Percentiles rank a stretch among this genome's conserved stretches.
phyloP scores from a whole-genome alignment of 1,284 basidiomycete species.

The Trichosporon inkin region DNA sequence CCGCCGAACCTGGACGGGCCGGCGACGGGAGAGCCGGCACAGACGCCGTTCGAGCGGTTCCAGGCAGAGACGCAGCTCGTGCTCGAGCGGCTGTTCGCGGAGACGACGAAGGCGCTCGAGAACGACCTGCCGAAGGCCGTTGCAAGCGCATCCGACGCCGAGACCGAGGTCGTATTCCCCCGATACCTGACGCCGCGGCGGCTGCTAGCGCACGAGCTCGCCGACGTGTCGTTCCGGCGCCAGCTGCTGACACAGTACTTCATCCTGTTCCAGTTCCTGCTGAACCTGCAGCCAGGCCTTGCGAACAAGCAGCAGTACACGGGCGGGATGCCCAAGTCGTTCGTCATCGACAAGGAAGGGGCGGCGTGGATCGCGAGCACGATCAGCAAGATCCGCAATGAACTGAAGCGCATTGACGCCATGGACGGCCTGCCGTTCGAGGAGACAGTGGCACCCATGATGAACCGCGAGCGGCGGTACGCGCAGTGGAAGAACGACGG shows the following conservation, averaged over 20 bases:
- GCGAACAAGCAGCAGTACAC: constrained; percentile 43
- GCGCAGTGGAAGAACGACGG: constrained; percentile 48
- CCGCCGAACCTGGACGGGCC: constrained; percentile 44
- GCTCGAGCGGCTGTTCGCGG: constrained; percentile 35
- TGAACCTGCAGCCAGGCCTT: constrained; percentile 39
- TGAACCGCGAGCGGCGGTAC: constrained; percentile 39
- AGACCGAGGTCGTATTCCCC: constrained; percentile 37
- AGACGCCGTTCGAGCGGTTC: constrained; percentile 39
- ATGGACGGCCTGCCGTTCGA: constrained; percentile 37
- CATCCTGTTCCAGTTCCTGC: constrained; percentile 48
- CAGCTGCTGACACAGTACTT: constrained; percentile 49
- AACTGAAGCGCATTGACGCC: constrained; percentile 34
- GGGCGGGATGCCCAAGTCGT: constrained; percentile 45
- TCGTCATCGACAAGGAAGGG: constrained; percentile 36
- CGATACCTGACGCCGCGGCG: constrained; percentile 44
- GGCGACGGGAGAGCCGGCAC: constrained; percentile 19
- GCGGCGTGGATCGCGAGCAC: constrained; percentile 36
- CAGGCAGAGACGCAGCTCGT: constrained; percentile 40
- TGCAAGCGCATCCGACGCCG: constrained; percentile 22
- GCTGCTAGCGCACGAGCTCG: constrained; percentile 41
- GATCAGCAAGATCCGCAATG: constrained; percentile 31
- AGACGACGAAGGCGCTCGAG: constrained; percentile 37
- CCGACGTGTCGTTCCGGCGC: constrained; percentile 46
- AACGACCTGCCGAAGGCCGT: constrained; percentile 34
- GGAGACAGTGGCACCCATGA: constrained; percentile 37